Base-by-base conservation (phyloP, 2,329 filamentous ascomycete genomes). In the Ophiostoma angusticollis region DNA sequence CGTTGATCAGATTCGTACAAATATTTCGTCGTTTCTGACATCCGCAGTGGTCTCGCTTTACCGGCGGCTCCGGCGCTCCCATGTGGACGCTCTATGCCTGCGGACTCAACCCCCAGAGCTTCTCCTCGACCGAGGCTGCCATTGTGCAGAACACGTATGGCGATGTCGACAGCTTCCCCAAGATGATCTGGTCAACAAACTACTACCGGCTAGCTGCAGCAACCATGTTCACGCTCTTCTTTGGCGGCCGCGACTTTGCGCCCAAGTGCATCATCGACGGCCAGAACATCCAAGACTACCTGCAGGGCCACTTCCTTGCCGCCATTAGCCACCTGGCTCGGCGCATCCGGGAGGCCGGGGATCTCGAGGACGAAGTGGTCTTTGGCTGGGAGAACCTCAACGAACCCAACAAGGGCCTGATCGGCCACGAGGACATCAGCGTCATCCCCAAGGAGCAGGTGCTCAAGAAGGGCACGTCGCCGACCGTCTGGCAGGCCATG, bases 151-250 rank as follows among this genome's bases (percentile, higher is more conserved):
- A 96, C 53, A 93, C 84, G 2, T 95, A 84, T 54, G 78, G 84
- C 9, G 73, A 93, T 16, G 85, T 87, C 8, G 78, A 78, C 19
- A 71, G 79, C 1, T 98, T 89, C 49, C 91, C 91, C 18, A 96
- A 95, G 63, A 98, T 98, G 93, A 89, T 96, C 42, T 98, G 91
- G 91, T 86, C 89, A 13, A 96, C 93, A 37, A 98, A 98, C 56
- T 98, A 98, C 59, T 82, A 77, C 45, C 75, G 91, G 18, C 67
- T 96, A 35, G 87, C 81, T 3, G 83, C 80, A 35, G 84, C 87
- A 48, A 87, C 85, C 32, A 85, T 96, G 49, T 96, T 95, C 56
- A 94, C 89, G 0, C 63, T 96, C 37, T 98, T 94, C 63, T 98
- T 93, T 57, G 87, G 72, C 8, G 91, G 91, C 25, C 76, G 69